Conservation (phyloP, 805 yeast species). For the Metschnikowia continentalis region DNA sequence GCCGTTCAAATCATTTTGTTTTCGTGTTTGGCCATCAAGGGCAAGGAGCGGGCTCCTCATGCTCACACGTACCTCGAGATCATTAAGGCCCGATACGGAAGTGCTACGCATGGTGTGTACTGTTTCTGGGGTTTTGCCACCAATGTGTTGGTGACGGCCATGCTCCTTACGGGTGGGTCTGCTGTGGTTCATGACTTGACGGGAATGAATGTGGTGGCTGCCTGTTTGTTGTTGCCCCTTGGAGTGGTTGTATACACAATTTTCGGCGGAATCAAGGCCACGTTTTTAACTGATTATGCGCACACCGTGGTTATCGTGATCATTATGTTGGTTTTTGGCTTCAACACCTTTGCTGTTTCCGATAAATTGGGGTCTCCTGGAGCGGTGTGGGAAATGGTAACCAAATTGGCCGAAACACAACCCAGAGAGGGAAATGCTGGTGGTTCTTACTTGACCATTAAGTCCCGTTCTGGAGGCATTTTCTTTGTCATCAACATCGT, state of each 20-base stretch:
- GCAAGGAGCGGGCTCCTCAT: slow-evolving; percentile 83
- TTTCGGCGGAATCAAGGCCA: slow-evolving; percentile 45
- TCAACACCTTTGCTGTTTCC: slow-evolving; percentile 71
- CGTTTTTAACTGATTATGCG: slow-evolving; percentile 42
- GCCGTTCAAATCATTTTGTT: slow-evolving; percentile 82
- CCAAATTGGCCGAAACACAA: slow-evolving; percentile 50
- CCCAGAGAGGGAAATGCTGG: slow-evolving; percentile 79
- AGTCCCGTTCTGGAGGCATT: slow-evolving; percentile 80
- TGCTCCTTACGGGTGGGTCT: slow-evolving; percentile 88
- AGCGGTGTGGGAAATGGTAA: slow-evolving; percentile 69
- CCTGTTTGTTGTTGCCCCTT: slow-evolving; percentile 75
- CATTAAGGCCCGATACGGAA: slow-evolving; percentile 75
- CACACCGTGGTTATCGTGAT: slow-evolving; percentile 59
- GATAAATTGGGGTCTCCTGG: slow-evolving; percentile 76
- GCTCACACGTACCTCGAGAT: slow-evolving; percentile 91
- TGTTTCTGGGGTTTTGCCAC: slow-evolving; percentile 83
- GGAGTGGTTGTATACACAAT: slow-evolving; percentile 54
- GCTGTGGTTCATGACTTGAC: slow-evolving; percentile 78
- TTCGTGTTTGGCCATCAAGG: slow-evolving; percentile 82
- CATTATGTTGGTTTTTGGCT: slow-evolving; percentile 76
- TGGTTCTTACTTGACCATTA: slow-evolving; percentile 87
- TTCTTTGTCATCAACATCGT: slow-evolving; percentile 83
- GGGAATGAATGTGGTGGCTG: slow-evolving; percentile 79
- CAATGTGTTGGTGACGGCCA: slow-evolving; percentile 85
- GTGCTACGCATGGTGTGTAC: slow-evolving; percentile 62